These are phyloP conservation scores for Fusarium tjaetaba DNA, from an alignment of 2,329 filamentous ascomycete species.

Conservation along the genomic window DNA sequence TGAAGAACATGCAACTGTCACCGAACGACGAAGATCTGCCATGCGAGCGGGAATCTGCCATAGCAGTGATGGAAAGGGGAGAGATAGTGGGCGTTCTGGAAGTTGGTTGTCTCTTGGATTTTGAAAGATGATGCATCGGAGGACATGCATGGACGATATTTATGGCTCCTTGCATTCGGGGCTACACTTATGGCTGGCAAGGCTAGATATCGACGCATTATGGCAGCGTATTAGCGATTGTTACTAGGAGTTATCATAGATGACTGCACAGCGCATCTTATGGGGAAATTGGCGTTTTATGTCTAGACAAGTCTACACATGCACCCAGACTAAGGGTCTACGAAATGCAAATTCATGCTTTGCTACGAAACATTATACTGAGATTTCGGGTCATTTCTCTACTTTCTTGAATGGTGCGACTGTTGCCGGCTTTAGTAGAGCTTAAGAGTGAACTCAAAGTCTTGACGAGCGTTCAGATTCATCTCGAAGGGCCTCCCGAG, in stretches of 20 bases:
- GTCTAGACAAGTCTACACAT: neutral
- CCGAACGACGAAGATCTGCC: constrained; percentile 45
- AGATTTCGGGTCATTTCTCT: neutral
- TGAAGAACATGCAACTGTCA: constrained; percentile 53
- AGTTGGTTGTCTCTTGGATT: constrained; percentile 38
- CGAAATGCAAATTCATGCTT: neutral
- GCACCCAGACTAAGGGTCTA: neutral
- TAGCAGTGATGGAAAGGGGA: constrained; percentile 47
- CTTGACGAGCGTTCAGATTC: neutral
- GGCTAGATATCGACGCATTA: constrained; percentile 1
- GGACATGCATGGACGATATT: neutral
- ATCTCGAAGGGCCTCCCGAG: neutral
- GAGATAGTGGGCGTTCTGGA: constrained; percentile 44
- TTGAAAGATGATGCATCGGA: constrained; percentile 7
- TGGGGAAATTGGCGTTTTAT: constrained; percentile 23
- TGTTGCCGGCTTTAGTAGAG: too few relatives aligned
- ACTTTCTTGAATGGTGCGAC: neutral
- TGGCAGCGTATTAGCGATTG: constrained; percentile 14
- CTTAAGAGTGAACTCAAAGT: neutral
- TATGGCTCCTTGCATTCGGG: neutral
- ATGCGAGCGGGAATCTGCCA: constrained; percentile 37
- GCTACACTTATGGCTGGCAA: neutral
- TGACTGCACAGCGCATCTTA: neutral
- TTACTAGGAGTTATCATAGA: neutral
- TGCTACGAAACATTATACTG: neutral